Evolutionary conservation across 2,329 filamentous ascomycete species (phyloP).

Genomic region (Bipolaris victoriae): DNA sequence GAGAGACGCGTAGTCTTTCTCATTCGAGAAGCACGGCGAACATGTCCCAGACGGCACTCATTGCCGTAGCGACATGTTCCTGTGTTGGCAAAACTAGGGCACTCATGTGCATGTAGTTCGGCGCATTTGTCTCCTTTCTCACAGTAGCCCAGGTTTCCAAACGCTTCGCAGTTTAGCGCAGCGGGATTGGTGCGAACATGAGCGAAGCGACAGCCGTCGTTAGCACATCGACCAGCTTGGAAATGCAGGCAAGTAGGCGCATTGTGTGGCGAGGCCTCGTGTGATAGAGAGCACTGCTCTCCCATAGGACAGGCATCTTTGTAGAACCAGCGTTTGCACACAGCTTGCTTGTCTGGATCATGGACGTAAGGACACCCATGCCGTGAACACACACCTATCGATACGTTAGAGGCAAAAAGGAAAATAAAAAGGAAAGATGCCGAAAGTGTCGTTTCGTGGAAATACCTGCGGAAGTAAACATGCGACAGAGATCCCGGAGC

Average conservation of each 20-base stretch:
- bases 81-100: constrained; percentile 92
- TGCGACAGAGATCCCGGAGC: constrained; percentile 28
- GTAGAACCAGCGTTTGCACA: constrained; percentile 86
- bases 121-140: constrained; percentile 77
- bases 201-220: constrained; percentile 82
- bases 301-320: constrained; percentile 79
- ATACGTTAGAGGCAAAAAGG: constrained; percentile 23
- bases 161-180: constrained; percentile 81
- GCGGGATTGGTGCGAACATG: constrained; percentile 79
- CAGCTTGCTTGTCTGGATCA: constrained; percentile 83
- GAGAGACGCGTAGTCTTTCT: constrained; percentile 25
- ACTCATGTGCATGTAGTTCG: constrained; percentile 89
- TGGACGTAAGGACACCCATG: constrained; percentile 81
- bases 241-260: constrained; percentile 90
- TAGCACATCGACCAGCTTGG: constrained; percentile 86
- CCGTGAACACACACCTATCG: constrained; percentile 79
- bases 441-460: constrained; percentile 17
- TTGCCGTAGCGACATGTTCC: constrained; percentile 76
- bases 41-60: constrained; percentile 84
- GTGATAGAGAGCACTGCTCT: constrained; percentile 85
- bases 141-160: constrained; percentile 89
- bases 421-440: neutral
- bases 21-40: constrained; percentile 60
- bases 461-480: constrained; percentile 45
- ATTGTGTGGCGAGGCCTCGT: constrained; percentile 81